These are phyloP conservation scores for Venturia nashicola DNA, from an alignment of 2,329 filamentous ascomycete species.

Conservation along the genomic window DNA sequence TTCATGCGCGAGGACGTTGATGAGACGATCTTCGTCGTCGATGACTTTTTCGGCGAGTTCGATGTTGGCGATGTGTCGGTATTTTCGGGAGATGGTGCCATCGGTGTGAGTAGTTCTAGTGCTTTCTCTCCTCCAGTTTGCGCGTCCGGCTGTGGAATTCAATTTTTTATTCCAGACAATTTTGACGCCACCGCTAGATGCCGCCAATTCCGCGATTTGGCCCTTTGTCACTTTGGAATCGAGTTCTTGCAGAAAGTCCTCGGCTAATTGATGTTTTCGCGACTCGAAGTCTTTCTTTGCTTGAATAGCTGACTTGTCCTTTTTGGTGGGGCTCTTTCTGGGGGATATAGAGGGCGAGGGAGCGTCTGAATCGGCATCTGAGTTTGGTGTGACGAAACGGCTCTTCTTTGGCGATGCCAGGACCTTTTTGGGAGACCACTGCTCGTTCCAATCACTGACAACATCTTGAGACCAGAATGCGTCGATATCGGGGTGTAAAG, in stretches of 20 bases:
- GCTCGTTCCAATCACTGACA: slow-evolving; percentile 52
- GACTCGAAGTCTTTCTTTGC: slow-evolving; percentile 39
- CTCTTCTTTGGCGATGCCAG: slow-evolving; percentile 26
- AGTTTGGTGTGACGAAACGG: slow-evolving; percentile 11
- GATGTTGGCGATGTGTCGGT: slow-evolving; percentile 58
- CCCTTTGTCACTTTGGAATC: slow-evolving; percentile 52
- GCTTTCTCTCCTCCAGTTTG: slow-evolving; percentile 35
- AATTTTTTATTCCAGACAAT: slow-evolving; percentile 68
- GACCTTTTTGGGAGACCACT: slow-evolving; percentile 42
- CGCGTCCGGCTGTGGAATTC: slow-evolving; percentile 60
- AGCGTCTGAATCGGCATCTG: not conserved
- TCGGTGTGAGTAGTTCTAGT: slow-evolving; percentile 10
- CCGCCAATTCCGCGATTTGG: slow-evolving; percentile 44
- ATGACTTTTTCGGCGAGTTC: slow-evolving; percentile 86
- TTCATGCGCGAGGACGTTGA: slow-evolving; percentile 91
- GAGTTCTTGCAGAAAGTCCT: slow-evolving; percentile 54
- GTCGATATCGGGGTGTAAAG: slow-evolving; percentile 42
- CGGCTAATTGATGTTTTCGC: slow-evolving; percentile 50
- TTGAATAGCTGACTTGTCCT: not conserved
- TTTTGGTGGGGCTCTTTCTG: slow-evolving; percentile 9
- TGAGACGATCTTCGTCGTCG: slow-evolving; percentile 59
- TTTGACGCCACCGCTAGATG: slow-evolving; percentile 55
- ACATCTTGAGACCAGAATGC: slow-evolving; percentile 48
- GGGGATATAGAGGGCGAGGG: slow-evolving; percentile 9
- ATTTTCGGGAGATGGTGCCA: slow-evolving; percentile 16